phyloP scores from a whole-genome alignment of 202 grass and related monocot genomes.

The Musa balbisiana region DNA sequence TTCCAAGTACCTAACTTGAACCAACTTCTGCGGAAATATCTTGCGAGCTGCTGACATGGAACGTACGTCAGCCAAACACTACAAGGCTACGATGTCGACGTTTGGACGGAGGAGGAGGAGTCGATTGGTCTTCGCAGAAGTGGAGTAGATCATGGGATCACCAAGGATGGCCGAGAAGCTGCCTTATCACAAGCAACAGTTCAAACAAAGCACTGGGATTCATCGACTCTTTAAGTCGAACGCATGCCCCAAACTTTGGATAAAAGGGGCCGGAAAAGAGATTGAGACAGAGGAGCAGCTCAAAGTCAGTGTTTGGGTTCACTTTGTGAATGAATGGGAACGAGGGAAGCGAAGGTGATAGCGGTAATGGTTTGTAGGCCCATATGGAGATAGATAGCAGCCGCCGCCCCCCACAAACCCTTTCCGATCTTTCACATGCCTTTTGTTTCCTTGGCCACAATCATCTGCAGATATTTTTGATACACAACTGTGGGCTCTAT shows the following conservation, averaged over 20 bases:
- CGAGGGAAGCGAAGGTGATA: no score
- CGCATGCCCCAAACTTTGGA: neutral
- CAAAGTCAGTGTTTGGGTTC: neutral
- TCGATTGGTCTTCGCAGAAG: neutral
- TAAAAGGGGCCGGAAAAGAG: neutral
- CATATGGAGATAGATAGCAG: neutral
- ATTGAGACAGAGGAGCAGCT: no score
- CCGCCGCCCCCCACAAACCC: neutral
- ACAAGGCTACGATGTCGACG: no score
- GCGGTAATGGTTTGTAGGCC: neutral
- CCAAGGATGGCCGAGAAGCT: neutral
- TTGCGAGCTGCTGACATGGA: no score
- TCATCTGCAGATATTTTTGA: neutral
- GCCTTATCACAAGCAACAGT: neutral
- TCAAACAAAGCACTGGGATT: neutral
- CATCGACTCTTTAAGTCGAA: neutral
- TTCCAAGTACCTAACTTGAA: no score
- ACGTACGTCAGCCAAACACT: no score
- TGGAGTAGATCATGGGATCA: neutral
- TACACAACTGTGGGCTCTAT: no score
- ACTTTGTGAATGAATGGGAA: neutral
- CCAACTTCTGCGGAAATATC: no score
- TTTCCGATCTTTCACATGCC: neutral
- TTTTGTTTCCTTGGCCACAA: neutral
- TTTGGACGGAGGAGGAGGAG: no score